Conservation (phyloP, 441 rosid species). For the Aquilaria agallochum region DNA sequence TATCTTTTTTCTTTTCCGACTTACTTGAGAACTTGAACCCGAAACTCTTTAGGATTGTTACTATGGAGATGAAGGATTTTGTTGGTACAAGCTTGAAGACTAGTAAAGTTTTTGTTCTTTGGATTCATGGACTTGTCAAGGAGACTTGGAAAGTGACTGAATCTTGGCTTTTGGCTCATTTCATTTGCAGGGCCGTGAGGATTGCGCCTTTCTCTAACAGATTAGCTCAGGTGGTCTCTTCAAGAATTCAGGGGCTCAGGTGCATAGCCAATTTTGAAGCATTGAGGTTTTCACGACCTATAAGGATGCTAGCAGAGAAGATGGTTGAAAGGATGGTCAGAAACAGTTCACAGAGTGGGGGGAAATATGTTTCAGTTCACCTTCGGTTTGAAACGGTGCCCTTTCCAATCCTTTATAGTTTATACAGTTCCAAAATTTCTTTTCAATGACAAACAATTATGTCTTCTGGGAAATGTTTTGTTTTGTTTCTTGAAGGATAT, state of each 20-base stretch:
- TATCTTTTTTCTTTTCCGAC: too few species aligned
- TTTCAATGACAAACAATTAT: not conserved
- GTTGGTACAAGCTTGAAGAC: too few species aligned
- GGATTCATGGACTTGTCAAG: not conserved
- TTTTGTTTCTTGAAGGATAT: constrained; percentile 52
- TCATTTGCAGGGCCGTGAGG: constrained; percentile 74
- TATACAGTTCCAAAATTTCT: not conserved
- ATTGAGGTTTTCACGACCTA: constrained; percentile 76
- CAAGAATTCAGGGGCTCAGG: constrained; percentile 71
- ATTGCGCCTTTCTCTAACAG: constrained; percentile 97
- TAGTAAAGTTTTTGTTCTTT: too few species aligned
- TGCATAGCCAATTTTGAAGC: constrained; percentile 90
- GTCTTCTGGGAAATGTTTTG: constrained; percentile 8
- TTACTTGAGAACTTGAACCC: too few species aligned
- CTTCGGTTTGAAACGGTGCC: constrained; percentile 91
- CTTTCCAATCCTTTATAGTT: constrained; percentile 8
- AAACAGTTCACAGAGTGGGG: constrained; percentile 62
- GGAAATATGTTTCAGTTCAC: constrained; percentile 94
- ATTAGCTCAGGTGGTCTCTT: constrained; percentile 82
- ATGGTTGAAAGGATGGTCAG: constrained; percentile 89
- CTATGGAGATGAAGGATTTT: too few species aligned
- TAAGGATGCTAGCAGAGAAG: constrained; percentile 76
- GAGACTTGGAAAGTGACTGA: constrained; percentile 4
- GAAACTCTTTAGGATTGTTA: too few species aligned
- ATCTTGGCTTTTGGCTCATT: constrained; percentile 7